Base-by-base conservation (phyloP, 140 eudicot genomes). In the Cichorium intybus region DNA sequence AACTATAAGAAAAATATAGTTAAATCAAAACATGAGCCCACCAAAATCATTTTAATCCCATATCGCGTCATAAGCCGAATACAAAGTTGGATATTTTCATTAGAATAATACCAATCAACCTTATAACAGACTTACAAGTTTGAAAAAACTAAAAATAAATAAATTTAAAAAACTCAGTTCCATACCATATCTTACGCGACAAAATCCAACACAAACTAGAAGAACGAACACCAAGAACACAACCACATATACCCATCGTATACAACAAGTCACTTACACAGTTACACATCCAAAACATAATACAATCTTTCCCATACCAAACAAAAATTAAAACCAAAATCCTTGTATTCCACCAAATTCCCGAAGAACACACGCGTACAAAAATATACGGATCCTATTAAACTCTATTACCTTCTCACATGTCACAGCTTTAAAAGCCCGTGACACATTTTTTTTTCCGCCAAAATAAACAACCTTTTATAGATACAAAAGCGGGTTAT, bases 131-230 rank as follows among this genome's bases (percentile, higher is more conserved):
- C 7, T 7, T 31, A 14, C 49, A 43, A 14, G 49, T 43, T 43
- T 4, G 7, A 43, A 43, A 43, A 43, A 31, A 5, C 37, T 6
- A 31, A 31, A n/a, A n/a, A n/a, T 10, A 31, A 31, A 5, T 0
- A 8, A 31, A 31, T 31, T 31, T 4, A 5, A 31, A 31, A 31
- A 31, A 31, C 6, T 5, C 37, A 7, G 1, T 31, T 31, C 37
- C 37, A 31, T 6, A 31, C 37, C 37, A 31, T 31, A 31, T 46
- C 70, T 62, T 29, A 33, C 45, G 60, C 53, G 17, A 60, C 78
- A 69, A 64, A 79, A 69, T 28, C 41, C 72, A 80, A 74, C 71
- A 53, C 45, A 67, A 69, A 26, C 53, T 24, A 66, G 29, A 46
- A 58, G 45, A 65, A 21, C 49, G 6, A 46, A 34, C 46, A 45